Evolutionary conservation across 352 stramenopile genomes (phyloP), one percentile per base, ranked within the genome.

Genomic region (Pythium apleroticum): DNA sequence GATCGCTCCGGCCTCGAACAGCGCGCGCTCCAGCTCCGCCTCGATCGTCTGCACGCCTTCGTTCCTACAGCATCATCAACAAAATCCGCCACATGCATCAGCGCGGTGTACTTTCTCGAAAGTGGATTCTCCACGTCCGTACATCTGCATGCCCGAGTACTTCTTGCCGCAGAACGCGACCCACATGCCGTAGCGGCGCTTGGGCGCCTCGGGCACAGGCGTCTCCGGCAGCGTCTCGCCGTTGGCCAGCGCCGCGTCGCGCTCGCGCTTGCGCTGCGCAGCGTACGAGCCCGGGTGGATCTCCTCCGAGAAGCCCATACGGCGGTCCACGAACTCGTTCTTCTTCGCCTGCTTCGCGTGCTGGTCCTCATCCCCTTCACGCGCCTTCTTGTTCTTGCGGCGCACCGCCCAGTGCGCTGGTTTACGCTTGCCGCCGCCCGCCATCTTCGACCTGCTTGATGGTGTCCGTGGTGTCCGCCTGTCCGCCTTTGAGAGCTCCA

Each of bases 121-220:
- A 8, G 31, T 10, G 35, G 35, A 12, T 5, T 17, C 35, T 41
- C 30, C 30, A 33, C 10, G 35, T 41, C 4, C 72, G 35, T 72
- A 91, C 86, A 96, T 90, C 68, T 97, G 89, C 85, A 95, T 93
- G 25, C 89, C 89, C 54, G 86, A 93, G 74, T 97, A 97, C 33
- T 91, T 80, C 65, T 92, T 93, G 46, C 89, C 89, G 55, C 89
- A 96, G 69, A 96, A 97, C 25, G 84, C 85, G 63, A 97, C 69
- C 83, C 90, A 90, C 43, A 97, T 68, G 27, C 80, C 89, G 57
- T 95, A 97, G 52, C 73, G 79, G 22, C 76, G 72, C 78, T 94
- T 94, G 52, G 60, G 52, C 39, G 57, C 65, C 33, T 69, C 58
- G 0, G 43, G 45, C 11, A 56, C 49, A 4, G 35, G 30, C 30